Evolutionary conservation across 176 grass and related monocot species (phyloP).

Genomic region (Lolium perenne): DNA sequence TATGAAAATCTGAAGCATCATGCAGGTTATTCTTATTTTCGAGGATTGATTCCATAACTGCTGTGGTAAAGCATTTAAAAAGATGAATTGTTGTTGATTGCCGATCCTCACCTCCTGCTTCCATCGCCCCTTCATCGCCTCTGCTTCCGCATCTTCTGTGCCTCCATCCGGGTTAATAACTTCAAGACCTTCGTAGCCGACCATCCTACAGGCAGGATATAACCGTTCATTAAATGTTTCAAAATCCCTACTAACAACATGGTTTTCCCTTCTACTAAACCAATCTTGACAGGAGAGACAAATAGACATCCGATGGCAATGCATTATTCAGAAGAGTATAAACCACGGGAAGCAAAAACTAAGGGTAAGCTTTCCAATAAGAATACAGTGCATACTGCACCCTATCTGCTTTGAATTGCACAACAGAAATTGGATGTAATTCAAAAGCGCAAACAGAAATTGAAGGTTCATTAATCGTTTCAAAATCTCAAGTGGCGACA

Average conservation of each 20-base stretch:
- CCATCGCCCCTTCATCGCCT: slow-evolving; percentile 88
- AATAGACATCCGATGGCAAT: neutral
- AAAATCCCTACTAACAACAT: neutral
- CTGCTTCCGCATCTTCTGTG: slow-evolving; percentile 84
- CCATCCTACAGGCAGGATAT: slow-evolving; percentile 55
- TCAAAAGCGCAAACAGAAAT: neutral
- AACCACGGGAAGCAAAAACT: neutral
- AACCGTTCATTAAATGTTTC: slow-evolving; percentile 1
- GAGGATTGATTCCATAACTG: neutral
- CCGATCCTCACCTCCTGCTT: slow-evolving; percentile 79
- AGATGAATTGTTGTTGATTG: neutral
- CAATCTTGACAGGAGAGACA: neutral
- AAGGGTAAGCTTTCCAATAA: neutral
- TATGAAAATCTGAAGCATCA: neutral
- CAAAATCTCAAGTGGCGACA: neutral
- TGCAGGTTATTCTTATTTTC: neutral
- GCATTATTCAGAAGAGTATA: slow-evolving; percentile 6
- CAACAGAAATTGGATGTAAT: neutral
- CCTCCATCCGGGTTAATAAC: slow-evolving; percentile 96
- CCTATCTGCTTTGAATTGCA: neutral
- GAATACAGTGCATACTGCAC: neutral
- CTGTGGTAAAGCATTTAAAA: neutral
- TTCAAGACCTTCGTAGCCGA: slow-evolving; percentile 96
- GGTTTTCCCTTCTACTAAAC: neutral
- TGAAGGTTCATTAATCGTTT: no score